A percentile compares a stretch with the other conserved stretches of the same genome.
phyloP scores from a whole-genome alignment of 192 early-diverging fungal genomes.

The Haplosporangium gracile region DNA sequence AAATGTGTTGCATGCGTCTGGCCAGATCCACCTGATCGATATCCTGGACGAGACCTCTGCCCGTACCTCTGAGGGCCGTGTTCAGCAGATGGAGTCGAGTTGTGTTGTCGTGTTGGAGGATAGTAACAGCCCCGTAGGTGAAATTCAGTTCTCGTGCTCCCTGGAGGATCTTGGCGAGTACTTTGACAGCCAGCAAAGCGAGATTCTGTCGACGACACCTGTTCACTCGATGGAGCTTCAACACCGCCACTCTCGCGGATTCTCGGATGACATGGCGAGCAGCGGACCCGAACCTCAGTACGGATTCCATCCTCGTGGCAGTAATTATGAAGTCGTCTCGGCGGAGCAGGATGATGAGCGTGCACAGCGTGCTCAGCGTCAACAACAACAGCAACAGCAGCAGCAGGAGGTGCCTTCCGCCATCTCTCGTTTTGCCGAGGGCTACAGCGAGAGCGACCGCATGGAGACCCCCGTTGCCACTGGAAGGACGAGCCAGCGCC shows the following conservation, averaged over 20 bases:
- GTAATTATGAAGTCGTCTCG: conserved; percentile 30
- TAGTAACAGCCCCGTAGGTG: conserved; percentile 34
- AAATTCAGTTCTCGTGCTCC: conserved; percentile 50
- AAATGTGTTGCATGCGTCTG: conserved; percentile 42
- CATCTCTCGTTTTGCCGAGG: conserved; percentile 44
- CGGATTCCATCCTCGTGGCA: conserved; percentile 39
- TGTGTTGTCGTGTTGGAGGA: conserved; percentile 30
- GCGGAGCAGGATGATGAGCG: conserved; percentile 41
- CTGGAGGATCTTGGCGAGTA: conserved; percentile 55
- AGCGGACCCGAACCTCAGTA: conserved; percentile 45
- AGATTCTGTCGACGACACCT: conserved; percentile 51
- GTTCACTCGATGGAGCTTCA: conserved; percentile 57
- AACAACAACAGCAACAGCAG: background rate
- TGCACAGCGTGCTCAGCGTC: conserved; percentile 9
- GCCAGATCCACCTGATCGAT: conserved; percentile 49
- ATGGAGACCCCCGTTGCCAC: conserved; percentile 3
- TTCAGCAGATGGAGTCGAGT: conserved; percentile 37
- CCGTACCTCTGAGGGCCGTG: conserved; percentile 27
- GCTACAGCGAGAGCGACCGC: conserved; percentile 26
- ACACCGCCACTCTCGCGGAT: conserved; percentile 26
- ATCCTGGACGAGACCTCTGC: conserved; percentile 29
- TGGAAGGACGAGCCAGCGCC: conserved; percentile 36
- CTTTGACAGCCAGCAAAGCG: conserved; percentile 57
- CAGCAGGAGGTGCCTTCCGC: background rate
- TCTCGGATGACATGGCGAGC: conserved; percentile 37